A percentile compares a stretch with the other conserved stretches of the same genome.
Evolutionary conservation across 2,329 filamentous ascomycete species (phyloP).

Genomic region (Rhytidhysteron rufulum): DNA sequence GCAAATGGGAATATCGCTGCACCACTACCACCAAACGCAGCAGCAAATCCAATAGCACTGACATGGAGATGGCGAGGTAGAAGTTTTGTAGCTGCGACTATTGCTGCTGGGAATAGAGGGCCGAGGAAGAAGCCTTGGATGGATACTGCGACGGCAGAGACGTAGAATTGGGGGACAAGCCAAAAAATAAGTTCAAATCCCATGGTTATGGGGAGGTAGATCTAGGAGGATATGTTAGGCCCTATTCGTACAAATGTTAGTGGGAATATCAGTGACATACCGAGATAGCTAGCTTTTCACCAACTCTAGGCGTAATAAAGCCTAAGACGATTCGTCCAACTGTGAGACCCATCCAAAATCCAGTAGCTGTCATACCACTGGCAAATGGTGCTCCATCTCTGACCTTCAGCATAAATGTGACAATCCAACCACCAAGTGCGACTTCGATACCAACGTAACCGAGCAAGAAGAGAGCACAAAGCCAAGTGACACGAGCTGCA

Average conservation of each 20-base stretch:
- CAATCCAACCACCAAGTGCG: conserved; percentile 74
- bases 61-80: conserved; percentile 72
- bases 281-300: conserved; percentile 60
- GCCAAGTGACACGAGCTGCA: conserved; percentile 61
- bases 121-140: conserved; percentile 77
- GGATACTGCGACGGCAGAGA: conserved; percentile 67
- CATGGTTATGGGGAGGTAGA: conserved; percentile 63
- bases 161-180: conserved; percentile 73
- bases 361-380: conserved; percentile 71
- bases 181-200: conserved; percentile 71
- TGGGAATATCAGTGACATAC: conserved; percentile 37
- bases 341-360: conserved; percentile 82
- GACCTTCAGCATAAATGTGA: conserved; percentile 80
- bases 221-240: conserved; percentile 19
- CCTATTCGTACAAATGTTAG: neutral
- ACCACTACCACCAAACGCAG: conserved; percentile 71
- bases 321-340: conserved; percentile 69
- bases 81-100: conserved; percentile 70
- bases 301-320: conserved; percentile 70
- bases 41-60: conserved; percentile 74
- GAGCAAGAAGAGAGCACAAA: conserved; percentile 70
- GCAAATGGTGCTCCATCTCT: conserved; percentile 66
- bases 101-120: conserved; percentile 71
- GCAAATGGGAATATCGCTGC: conserved; percentile 64
- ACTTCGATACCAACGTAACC: conserved; percentile 78